Evolutionary conservation across 805 yeast genomes (phyloP), one percentile per base, ranked within the genome.

Genomic region (Ogataea minuta): DNA sequence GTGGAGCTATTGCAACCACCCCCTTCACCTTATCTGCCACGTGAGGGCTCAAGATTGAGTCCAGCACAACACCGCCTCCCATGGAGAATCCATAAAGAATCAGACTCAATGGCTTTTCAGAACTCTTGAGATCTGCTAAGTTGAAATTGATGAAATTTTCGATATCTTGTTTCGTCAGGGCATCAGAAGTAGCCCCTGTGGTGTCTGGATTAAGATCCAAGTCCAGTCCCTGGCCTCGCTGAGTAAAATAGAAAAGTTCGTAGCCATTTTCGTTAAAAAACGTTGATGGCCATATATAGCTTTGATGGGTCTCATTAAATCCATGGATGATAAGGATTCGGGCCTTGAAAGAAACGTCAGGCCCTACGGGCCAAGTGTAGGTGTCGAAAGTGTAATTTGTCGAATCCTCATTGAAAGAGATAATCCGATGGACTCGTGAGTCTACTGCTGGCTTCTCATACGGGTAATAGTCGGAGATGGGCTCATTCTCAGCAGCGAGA

Each of bases 61-160:
- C 81, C 41, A 84, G 62, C 0, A 65, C 67, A 34, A 84, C 77
- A 0, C 84, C 89, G 17, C 90, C 90, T 39, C 95, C 95, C 90
- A 84, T 83, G 9, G 89, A 82, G 49, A 79, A 87, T 1, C 91
- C 90, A 53, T 72, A 66, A 30, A 84, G 53, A 49, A 67, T 71
- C 16, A 82, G 47, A 43, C 71, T 72, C 36, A 63, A 66, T 2
- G 46, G 36, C n/a, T 44, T 44, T 4, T 42, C 51, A 21, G 54
- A 29, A n/a, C 51, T 12, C 14, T 36, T 34, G 36, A 60, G 46
- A 19, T 65, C 64, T 11, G 69, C 66, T 16, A 70, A 50, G 35
- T 71, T 71, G 30, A 56, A 56, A 43, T 73, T 63, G 30, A 80
- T 59, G 56, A 84, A 72, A 52, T 66, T 73, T 37, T 79, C 76